Conservation (phyloP, 2,329 filamentous ascomycete species). For the Venturia nashicola region DNA sequence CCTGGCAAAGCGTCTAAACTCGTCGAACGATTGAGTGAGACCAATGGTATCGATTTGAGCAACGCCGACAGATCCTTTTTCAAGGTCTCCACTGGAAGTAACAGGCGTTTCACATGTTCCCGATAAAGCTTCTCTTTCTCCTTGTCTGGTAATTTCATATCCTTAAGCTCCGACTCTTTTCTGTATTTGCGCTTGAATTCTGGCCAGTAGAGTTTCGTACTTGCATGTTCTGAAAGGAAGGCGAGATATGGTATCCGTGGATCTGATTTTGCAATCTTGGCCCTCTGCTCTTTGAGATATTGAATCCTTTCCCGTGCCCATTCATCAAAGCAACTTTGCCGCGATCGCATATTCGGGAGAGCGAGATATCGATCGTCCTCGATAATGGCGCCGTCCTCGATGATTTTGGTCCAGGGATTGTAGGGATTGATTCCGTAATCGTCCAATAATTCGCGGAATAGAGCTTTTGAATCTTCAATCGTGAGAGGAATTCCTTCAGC, state of each 20-base stretch:
- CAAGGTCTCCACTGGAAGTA: slow-evolving; percentile 51
- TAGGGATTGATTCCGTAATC: slow-evolving; percentile 78
- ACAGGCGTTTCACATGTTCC: slow-evolving; percentile 55
- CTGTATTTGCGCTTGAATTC: slow-evolving; percentile 90
- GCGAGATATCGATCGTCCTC: slow-evolving; percentile 81
- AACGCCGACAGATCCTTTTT: slow-evolving; percentile 58
- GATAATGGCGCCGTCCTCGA: slow-evolving; percentile 70
- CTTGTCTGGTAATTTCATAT: slow-evolving; percentile 46
- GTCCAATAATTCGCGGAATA: slow-evolving; percentile 79
- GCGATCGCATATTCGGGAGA: slow-evolving; percentile 65
- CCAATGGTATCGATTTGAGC: slow-evolving; percentile 48
- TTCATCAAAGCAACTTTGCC: slow-evolving; percentile 70
- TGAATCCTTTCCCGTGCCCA: slow-evolving; percentile 74
- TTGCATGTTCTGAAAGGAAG: slow-evolving; percentile 71
- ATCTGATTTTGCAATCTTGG: slow-evolving; percentile 67
- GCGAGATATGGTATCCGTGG: slow-evolving; percentile 71
- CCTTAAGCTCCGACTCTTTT: slow-evolving; percentile 69
- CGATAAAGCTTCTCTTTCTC: slow-evolving; percentile 71
- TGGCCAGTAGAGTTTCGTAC: slow-evolving; percentile 89
- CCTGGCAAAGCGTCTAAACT: slow-evolving; percentile 46
- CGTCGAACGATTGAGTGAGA: slow-evolving; percentile 48
- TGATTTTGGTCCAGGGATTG: slow-evolving; percentile 78
- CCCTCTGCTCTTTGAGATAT: slow-evolving; percentile 57
- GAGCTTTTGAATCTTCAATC: slow-evolving; percentile 59
- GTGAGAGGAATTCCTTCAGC: slow-evolving; percentile 59